Conservation (phyloP, 805 yeast genomes). For the Geotrichum ghanense region DNA sequence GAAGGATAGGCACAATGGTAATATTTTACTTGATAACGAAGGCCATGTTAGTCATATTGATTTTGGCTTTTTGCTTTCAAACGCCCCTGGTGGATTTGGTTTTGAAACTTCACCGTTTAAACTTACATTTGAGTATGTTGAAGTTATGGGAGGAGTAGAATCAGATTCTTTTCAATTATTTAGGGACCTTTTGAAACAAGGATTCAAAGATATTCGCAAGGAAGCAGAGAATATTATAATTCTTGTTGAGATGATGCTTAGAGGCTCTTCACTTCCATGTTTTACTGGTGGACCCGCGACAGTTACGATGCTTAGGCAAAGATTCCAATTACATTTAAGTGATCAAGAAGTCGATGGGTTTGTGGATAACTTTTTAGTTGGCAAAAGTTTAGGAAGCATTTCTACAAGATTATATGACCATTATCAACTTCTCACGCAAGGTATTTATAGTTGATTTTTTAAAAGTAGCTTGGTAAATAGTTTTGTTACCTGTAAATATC, state of each 20-base stretch:
- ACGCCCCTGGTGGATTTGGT: constrained; percentile 94
- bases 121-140: constrained; percentile 80
- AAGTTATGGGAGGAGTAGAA: constrained; percentile 69
- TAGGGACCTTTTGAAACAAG: constrained; percentile 50
- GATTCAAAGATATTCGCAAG: constrained; percentile 64
- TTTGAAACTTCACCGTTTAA: constrained; percentile 98
- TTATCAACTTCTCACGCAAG: constrained; percentile 89
- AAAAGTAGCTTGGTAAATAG: no score
- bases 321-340: constrained; percentile 60
- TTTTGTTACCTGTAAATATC: no score
- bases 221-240: constrained; percentile 64
- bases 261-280: constrained; percentile 82
- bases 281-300: constrained; percentile 83
- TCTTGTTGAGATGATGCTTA: constrained; percentile 89
- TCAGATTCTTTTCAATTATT: constrained; percentile 51
- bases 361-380: constrained; percentile 67
- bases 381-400: constrained; percentile 73
- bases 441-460: constrained; percentile 56
- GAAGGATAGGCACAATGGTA: constrained; percentile 97
- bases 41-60: constrained; percentile 90
- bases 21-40: constrained; percentile 88
- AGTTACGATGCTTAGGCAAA: constrained; percentile 61
- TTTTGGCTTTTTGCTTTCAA: constrained; percentile 85
- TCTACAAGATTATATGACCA: constrained; percentile 92
- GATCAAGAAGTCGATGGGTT: constrained; percentile 65